phyloP scores from a whole-genome alignment of 2,329 filamentous ascomycete species.

The Pseudogymnoascus sp. region DNA sequence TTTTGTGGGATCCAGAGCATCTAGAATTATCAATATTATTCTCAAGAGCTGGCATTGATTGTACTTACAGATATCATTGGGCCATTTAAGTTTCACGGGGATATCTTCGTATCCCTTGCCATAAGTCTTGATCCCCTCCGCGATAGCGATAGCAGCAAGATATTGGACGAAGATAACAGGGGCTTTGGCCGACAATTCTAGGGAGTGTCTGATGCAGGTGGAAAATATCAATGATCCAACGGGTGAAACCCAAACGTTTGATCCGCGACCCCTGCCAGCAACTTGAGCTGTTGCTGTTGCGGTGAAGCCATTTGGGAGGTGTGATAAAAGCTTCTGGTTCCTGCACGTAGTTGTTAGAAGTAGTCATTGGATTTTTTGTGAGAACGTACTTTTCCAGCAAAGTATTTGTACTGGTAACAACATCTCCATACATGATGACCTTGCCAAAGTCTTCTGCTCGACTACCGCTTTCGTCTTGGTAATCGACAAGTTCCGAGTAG shows the following conservation, averaged over 20 bases:
- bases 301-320: constrained; percentile 79
- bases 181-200: constrained; percentile 61
- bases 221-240: constrained; percentile 83
- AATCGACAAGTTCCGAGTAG: constrained; percentile 64
- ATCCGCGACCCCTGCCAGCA: constrained; percentile 79
- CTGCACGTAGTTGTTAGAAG: constrained; percentile 34
- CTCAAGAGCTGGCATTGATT: not conserved
- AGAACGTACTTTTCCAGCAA: constrained; percentile 71
- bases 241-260: constrained; percentile 92
- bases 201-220: constrained; percentile 76
- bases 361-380: not conserved
- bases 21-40: constrained; percentile 29
- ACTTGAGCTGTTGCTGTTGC: constrained; percentile 81
- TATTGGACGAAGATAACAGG: constrained; percentile 95
- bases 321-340: constrained; percentile 70
- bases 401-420: constrained; percentile 90
- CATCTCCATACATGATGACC: constrained; percentile 77
- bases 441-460: constrained; percentile 66
- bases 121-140: constrained; percentile 76
- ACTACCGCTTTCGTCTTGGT: constrained; percentile 48
- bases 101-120: constrained; percentile 67
- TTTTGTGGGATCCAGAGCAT: constrained; percentile 59
- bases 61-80: constrained; percentile 78
- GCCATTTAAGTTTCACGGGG: constrained; percentile 90
- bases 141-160: constrained; percentile 78